Evolutionary conservation across 345 rosid genomes (phyloP).

Genomic region (Arabidopsis suecica): DNA sequence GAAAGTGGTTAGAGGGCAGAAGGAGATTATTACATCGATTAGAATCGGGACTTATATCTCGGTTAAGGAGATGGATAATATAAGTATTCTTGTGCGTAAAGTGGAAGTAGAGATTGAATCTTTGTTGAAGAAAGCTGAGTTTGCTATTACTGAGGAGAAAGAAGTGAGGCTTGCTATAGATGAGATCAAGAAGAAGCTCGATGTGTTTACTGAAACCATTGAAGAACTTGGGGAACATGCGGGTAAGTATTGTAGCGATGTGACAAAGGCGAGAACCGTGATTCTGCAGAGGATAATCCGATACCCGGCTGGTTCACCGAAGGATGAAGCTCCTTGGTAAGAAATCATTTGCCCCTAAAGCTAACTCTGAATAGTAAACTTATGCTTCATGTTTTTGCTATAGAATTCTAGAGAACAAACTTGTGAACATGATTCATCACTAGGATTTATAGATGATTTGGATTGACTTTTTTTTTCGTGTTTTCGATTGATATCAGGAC

Average conservation of each 20-base stretch:
- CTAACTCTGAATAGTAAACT: background rate
- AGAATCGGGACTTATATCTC: conserved; percentile 56
- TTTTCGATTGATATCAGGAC: conserved; percentile 39
- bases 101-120: conserved; percentile 66
- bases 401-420: background rate
- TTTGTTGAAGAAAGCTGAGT: conserved; percentile 54
- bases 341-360: background rate
- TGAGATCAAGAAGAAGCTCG: conserved; percentile 81
- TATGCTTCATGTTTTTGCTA: background rate
- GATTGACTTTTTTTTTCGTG: conserved; percentile 2
- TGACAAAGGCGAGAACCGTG: conserved; percentile 74
- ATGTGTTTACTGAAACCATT: conserved; percentile 57
- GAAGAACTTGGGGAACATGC: conserved; percentile 70
- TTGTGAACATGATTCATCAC: conserved; percentile 10
- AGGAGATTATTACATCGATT: conserved; percentile 55
- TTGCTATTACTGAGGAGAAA: conserved; percentile 62
- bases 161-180: conserved; percentile 67
- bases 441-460: conserved; percentile 5
- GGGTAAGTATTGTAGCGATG: conserved; percentile 66
- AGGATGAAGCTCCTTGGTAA: conserved; percentile 46
- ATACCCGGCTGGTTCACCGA: conserved; percentile 40
- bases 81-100: conserved; percentile 60
- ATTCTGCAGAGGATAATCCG: conserved; percentile 67
- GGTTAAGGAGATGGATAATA: conserved; percentile 71
- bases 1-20: conserved; percentile 61